Percentiles rank a stretch among this genome's conserved stretches.
phyloP scores from a whole-genome alignment of 495 filamentous ascomycete species.

The Aspergillus campestris region DNA sequence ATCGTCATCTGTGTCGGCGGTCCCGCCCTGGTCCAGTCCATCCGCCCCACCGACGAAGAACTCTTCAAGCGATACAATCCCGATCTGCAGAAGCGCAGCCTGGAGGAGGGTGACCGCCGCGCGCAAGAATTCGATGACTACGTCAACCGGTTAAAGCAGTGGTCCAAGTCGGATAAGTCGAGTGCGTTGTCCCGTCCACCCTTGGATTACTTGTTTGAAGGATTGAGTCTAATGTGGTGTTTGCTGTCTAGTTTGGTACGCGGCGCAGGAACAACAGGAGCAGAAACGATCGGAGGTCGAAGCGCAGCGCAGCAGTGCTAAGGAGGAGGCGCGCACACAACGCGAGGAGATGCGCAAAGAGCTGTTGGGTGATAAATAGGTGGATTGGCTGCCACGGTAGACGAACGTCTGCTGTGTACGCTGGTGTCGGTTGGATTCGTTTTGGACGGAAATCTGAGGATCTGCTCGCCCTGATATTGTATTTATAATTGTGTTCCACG shows the following conservation, averaged over 20 bases:
- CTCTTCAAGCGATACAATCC: slow-evolving; percentile 89
- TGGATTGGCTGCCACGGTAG: background rate
- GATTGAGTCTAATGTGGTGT: slow-evolving; percentile 9
- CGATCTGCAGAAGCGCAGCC: slow-evolving; percentile 74
- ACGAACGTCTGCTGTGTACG: too few species aligned
- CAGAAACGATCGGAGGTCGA: slow-evolving; percentile 26
- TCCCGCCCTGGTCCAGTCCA: slow-evolving; percentile 69
- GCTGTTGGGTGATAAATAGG: slow-evolving; percentile 31
- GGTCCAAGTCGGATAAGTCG: slow-evolving; percentile 83
- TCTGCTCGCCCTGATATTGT: too few species aligned
- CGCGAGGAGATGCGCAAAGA: slow-evolving; percentile 50
- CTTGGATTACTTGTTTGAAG: background rate
- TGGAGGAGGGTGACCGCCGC: slow-evolving; percentile 61
- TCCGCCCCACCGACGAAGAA: slow-evolving; percentile 85
- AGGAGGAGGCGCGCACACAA: slow-evolving; percentile 43
- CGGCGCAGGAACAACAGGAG: slow-evolving; percentile 57
- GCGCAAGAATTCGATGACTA: slow-evolving; percentile 86
- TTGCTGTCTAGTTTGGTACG: slow-evolving; percentile 58
- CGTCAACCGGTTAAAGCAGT: slow-evolving; percentile 71
- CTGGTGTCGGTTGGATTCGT: too few species aligned
- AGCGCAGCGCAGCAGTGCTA: slow-evolving; percentile 43
- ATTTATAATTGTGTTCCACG: too few species aligned
- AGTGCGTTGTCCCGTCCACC: slow-evolving; percentile 40
- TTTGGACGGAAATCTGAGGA: too few species aligned
- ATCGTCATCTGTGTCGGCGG: slow-evolving; percentile 67